Evolutionary conservation across 352 stramenopile species (phyloP), one percentile per base, ranked within the genome.

Genomic region (Phytophthora capsici): DNA sequence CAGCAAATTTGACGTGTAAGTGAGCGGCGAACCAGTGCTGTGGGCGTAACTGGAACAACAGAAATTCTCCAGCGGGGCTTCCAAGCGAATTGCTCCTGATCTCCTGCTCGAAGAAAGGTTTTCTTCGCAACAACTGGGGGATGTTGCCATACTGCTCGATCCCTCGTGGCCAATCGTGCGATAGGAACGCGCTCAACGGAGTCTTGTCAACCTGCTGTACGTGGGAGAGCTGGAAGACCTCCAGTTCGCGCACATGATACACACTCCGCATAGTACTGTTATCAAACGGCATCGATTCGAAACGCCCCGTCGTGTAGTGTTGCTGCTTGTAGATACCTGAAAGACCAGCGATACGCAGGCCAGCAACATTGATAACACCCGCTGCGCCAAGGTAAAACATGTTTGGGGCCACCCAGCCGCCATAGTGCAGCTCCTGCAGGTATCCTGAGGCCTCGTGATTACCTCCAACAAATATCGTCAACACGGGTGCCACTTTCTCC

Each of bases 361-460:
- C 95, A 17, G 88, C 89, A 25, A 98, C 86, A 28, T 82, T 87
- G 30, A 99, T 88, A 22, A 98, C 93, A 4, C 96, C 97, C 6
- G 96, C 93, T 10, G 86, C 86, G 1, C 98, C 98, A 1, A 99
- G 58, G 70, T 98, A 99, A 78, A 99, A 99, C 50, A 99, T 99
- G 61, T 99, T 99, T 9, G 97, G 97, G 22, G 98, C 98, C 14
- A 99, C 94, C 94, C 95, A 99, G 10, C 98, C 98, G 22, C 98
- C 98, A 71, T 99, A 99, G 64, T 98, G 90, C 30, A 99, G 82
- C 66, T 99, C 97, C 63, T 98, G 88, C 16, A 99, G 77, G 48
- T 98, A 97, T 57, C 98, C 98, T 9, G 94, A 98, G 14, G 97
- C 96, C 75, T 99, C 98, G 75, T 99, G 98, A 86, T 99, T 99